Base-by-base conservation (phyloP, 176 grass and related monocot species). In the Ampelocalamus luodianensis region DNA sequence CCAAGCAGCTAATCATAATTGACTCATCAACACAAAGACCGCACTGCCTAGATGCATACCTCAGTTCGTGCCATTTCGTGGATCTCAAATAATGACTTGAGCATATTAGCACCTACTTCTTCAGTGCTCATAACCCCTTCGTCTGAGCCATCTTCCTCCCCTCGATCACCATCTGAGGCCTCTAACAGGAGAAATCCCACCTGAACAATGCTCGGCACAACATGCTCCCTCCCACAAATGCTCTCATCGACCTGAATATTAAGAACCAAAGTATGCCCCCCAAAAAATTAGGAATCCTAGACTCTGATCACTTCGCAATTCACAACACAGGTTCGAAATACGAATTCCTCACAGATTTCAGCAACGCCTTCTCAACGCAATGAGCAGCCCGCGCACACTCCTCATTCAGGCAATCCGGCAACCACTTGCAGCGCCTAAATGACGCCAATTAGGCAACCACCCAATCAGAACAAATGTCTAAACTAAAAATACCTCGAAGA, bases 341-440 rank as follows among this genome's bases (percentile, higher is more conserved):
- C 43, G 44, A 74, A 76, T 38, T 79, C 2, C 90, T 93, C 74
- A 97, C 92, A 73, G 95, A 78, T 91, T 97, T 97, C 68, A 93
- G 55, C 11, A 97, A 65, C 27, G 92, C 90, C 86, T 88, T 89
- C 90, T 97, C 87, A 8, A 93, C 79, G 39, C 69, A 82, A 5
- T 72, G 82, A 55, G 89, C 85, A 64, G 89, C 87, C 87, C 68
- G 63, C 2, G 79, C n/a, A 22, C 75, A 91, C 39, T 97, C 88
- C 61, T 88, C 88, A 89, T 88, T 88, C 26, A 94, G 45, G 46
- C 81, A 79, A 86, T 93, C 80, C 3, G 92, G 86, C 74, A 94
- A 86, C 95, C 95, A 97, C 38, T 97, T 94, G 87, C 88, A 92
- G 71, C 76, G 42, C 87, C 95, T 97, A 81, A 70, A 80, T 82